Conservation (phyloP, 768 basidiomycete species). For the Macrolepiota albuminosa region DNA sequence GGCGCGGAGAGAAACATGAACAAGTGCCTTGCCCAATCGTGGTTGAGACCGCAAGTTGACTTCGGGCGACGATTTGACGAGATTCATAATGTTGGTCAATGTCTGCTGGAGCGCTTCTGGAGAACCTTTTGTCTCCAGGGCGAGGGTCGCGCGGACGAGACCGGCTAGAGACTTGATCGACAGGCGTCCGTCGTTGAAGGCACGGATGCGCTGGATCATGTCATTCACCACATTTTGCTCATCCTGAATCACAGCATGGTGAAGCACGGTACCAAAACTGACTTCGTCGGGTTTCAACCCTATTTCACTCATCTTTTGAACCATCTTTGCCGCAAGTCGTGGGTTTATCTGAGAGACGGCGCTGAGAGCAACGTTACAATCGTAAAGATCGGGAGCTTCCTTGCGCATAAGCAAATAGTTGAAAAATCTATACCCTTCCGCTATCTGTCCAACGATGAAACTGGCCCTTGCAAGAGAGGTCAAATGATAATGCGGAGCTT, state of each 20-base stretch:
- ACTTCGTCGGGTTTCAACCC: slow-evolving; percentile 50
- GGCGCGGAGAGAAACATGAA: slow-evolving; percentile 43
- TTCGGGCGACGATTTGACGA: slow-evolving; percentile 35
- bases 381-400: slow-evolving; percentile 56
- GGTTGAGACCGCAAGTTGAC: slow-evolving; percentile 34
- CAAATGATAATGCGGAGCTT: slow-evolving; percentile 44
- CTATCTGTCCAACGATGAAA: slow-evolving; percentile 48
- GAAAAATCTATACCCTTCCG: slow-evolving; percentile 44
- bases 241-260: slow-evolving; percentile 44
- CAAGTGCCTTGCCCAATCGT: slow-evolving; percentile 47
- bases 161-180: slow-evolving; percentile 45
- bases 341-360: slow-evolving; percentile 49
- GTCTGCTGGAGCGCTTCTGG: slow-evolving; percentile 22
- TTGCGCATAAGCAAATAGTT: slow-evolving; percentile 39
- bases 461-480: slow-evolving; percentile 61
- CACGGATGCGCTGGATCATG: slow-evolving; percentile 37
- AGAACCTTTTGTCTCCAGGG: slow-evolving; percentile 19
- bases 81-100: slow-evolving; percentile 35
- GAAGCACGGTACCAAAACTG: slow-evolving; percentile 59
- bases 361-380: slow-evolving; percentile 60
- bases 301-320: slow-evolving; percentile 44
- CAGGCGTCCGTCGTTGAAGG: slow-evolving; percentile 29
- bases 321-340: slow-evolving; percentile 36
- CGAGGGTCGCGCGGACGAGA: slow-evolving; percentile 40
- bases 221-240: slow-evolving; percentile 38